Evolutionary conservation across 140 eudicot species (phyloP).

Genomic region (Cichorium intybus): DNA sequence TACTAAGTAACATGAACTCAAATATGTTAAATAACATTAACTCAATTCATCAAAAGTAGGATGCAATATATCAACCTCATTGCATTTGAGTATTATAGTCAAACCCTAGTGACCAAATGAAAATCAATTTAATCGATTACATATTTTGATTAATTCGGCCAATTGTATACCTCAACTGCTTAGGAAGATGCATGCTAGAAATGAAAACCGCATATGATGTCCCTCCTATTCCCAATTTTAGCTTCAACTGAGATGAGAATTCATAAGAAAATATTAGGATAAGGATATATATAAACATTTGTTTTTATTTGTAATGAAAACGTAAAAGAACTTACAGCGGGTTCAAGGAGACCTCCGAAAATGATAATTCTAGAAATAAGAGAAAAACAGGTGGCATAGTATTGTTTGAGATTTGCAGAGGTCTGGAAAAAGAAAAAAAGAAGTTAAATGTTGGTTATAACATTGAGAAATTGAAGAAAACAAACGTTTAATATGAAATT

Average conservation of each 20-base stretch:
- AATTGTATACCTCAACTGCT: conserved; percentile 82
- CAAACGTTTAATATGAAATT: conserved; percentile 4
- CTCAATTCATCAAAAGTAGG: too few species aligned
- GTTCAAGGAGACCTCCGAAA: conserved; percentile 97
- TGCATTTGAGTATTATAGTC: conserved; percentile 20
- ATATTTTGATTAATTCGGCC: neutral
- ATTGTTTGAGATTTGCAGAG: conserved; percentile 77
- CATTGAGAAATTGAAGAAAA: conserved; percentile 12
- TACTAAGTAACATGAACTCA: too few species aligned
- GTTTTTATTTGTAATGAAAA: neutral
- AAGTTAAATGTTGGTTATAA: conserved; percentile 12
- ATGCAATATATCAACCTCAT: conserved; percentile 89
- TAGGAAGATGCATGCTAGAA: conserved; percentile 88
- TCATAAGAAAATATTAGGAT: conserved; percentile 12
- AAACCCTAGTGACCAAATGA: neutral
- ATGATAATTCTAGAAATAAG: conserved; percentile 86
- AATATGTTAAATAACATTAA: too few species aligned
- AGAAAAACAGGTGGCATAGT: conserved; percentile 88
- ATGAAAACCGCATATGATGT: conserved; percentile 92
- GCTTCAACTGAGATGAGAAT: conserved; percentile 66
- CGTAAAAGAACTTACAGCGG: conserved; percentile 61
- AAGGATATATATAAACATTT: conserved; percentile 2
- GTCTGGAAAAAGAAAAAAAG: conserved; percentile 49
- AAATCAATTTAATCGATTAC: neutral
- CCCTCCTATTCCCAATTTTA: conserved; percentile 88